phyloP scores from a whole-genome alignment of 495 filamentous ascomycete species.

The Recurvomyces mirabilis region DNA sequence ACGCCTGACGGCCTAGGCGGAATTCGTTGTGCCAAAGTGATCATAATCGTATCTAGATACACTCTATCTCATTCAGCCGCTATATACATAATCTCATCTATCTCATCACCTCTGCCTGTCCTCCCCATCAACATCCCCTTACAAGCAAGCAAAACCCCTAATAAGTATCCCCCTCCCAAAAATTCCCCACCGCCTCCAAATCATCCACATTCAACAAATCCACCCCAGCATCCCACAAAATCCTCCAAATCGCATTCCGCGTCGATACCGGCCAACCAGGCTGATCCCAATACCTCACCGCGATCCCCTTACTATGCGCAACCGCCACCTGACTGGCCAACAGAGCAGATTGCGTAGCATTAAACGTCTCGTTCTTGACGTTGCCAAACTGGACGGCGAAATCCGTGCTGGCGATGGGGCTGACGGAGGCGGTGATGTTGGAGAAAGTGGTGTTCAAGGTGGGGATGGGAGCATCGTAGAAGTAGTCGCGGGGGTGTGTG shows the following conservation, averaged over 20 bases:
- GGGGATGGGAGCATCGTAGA: constrained; percentile 50
- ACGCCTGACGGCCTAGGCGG: too few relatives aligned
- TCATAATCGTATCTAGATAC: too few relatives aligned
- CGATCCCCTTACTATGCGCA: constrained; percentile 32
- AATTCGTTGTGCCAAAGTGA: too few relatives aligned
- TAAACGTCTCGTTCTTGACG: constrained; percentile 26
- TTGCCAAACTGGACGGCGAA: constrained; percentile 29
- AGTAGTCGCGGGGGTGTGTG: constrained; percentile 40
- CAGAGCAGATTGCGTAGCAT: constrained; percentile 27
- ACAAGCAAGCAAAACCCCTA: too few relatives aligned
- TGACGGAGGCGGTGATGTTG: constrained; percentile 27
- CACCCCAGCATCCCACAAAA: constrained; percentile 27
- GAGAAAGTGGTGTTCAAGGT: constrained; percentile 32
- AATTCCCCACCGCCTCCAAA: constrained; percentile 30
- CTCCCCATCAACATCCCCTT: too few relatives aligned
- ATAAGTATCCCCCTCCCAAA: constrained; percentile 24
- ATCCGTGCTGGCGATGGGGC: constrained; percentile 23
- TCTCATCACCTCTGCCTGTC: too few relatives aligned
- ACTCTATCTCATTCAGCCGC: too few relatives aligned
- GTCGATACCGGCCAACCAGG: constrained; percentile 30
- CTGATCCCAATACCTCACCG: constrained; percentile 31
- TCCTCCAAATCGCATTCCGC: constrained; percentile 31
- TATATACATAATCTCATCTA: too few relatives aligned
- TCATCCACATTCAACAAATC: constrained; percentile 35
- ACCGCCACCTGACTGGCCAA: constrained; percentile 29